Base-by-base conservation (phyloP, 768 basidiomycete species). In the Hebeloma cylindrosporum region DNA sequence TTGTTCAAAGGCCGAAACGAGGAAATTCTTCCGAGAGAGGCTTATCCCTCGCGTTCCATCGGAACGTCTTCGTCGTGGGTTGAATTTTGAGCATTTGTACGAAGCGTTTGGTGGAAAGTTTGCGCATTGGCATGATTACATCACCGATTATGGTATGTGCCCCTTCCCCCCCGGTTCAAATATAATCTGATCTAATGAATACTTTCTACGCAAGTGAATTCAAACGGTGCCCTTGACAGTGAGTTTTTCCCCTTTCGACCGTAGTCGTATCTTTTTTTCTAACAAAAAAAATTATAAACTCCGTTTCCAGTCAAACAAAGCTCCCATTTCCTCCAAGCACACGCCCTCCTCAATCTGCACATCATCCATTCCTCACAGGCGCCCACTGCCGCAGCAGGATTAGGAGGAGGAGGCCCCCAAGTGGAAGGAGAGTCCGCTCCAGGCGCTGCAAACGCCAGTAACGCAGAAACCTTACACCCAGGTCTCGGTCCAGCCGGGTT, bases 251-350 rank as follows among this genome's bases (percentile, higher is more conserved):
- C 18, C 28, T 25, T 33, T 37, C 18, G 28, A 17, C 31, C 7
- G 40, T 23, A n/a, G 11, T 37, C 13, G 13, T 20, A 10, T 23
- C 36, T 31, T 10, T 43, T n/a, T 26, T 43, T 26, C 41, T 39
- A 29, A 13, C n/a, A n/a, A n/a, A n/a, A n/a, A n/a, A n/a, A n/a
- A n/a, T n/a, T n/a, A n/a, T n/a, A n/a, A 48, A 27, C 33, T 46
- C 27, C 49, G 45, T 25, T 48, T 29, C 11, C 51, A 90, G 87
- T 89, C 61, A 82, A 82, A 55, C 83, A 86, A 55, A 82, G 83
- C 46, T 87, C 88, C 0, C 85, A 88, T 57, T 92, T 89, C 68
- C 76, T 92, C 17, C 90, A 92, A 67, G 90, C 90, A 0, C 86
- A 92, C 47, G 75, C 88, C 0, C 70, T 89, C 1, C 76, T 93